Conservation (phyloP, 2,329 filamentous ascomycete species). For the Pseudocercospora macadamiae region DNA sequence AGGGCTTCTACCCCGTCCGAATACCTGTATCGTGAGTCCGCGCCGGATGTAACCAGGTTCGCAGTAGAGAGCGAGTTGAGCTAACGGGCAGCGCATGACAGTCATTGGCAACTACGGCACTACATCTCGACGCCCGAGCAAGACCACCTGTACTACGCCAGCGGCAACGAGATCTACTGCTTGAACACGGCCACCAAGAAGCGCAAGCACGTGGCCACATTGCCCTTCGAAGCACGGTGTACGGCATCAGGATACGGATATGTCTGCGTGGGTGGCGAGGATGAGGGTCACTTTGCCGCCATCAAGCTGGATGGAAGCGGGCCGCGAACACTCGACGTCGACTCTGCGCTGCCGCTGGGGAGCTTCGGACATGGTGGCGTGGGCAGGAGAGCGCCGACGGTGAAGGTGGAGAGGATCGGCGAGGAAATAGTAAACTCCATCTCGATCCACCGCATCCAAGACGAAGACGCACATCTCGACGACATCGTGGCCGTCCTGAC, state of each 20-base stretch:
- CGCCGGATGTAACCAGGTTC: slow-evolving; percentile 24
- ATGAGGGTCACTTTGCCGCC: slow-evolving; percentile 83
- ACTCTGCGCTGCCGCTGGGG: slow-evolving; percentile 60
- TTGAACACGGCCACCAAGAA: slow-evolving; percentile 68
- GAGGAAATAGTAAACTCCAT: slow-evolving; percentile 69
- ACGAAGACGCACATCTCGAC: slow-evolving; percentile 51
- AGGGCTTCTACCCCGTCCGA: slow-evolving; percentile 51
- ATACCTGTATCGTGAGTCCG: slow-evolving; percentile 54
- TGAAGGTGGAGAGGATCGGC: slow-evolving; percentile 62
- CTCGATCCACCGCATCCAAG: slow-evolving; percentile 61
- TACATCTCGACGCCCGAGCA: slow-evolving; percentile 80
- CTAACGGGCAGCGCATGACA: slow-evolving; percentile 40
- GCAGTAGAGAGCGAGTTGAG: neutral
- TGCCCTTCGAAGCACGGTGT: slow-evolving; percentile 72
- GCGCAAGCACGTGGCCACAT: slow-evolving; percentile 73
- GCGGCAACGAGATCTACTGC: slow-evolving; percentile 63
- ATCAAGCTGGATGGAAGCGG: slow-evolving; percentile 61
- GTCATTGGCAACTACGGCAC: slow-evolving; percentile 87
- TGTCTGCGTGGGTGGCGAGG: slow-evolving; percentile 83
- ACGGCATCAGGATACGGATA: slow-evolving; percentile 84
- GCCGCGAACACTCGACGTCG: slow-evolving; percentile 54
- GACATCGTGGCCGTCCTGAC: slow-evolving; percentile 72
- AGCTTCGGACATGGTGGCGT: slow-evolving; percentile 21
- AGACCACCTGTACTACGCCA: slow-evolving; percentile 82
- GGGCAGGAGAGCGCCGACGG: slow-evolving; percentile 40